Evolutionary conservation across 306 rosid genomes (phyloP).

Genomic region (Calophaca sinica): DNA sequence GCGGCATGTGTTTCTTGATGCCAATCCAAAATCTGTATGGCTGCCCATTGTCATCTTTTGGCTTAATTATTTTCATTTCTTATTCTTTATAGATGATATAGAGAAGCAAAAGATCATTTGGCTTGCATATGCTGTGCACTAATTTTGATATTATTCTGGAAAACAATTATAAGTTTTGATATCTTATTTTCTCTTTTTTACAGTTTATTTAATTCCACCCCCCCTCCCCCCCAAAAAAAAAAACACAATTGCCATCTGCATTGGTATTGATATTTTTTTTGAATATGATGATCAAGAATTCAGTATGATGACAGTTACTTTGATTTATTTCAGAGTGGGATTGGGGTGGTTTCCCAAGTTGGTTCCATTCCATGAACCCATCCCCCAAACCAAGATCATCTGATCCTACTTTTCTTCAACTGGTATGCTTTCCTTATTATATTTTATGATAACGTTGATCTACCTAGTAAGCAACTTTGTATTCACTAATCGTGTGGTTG

Average conservation of each 20-base stretch:
- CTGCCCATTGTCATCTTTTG: constrained; percentile 27
- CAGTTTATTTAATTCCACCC: neutral
- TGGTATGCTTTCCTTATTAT: constrained; percentile 61
- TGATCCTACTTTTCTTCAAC: constrained; percentile 72
- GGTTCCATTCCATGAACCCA: constrained; percentile 76
- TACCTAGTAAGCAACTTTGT: neutral
- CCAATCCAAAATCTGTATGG: constrained; percentile 11
- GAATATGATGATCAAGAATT: constrained; percentile 37
- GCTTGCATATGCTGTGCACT: constrained; percentile 24
- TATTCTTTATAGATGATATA: constrained; percentile 17
- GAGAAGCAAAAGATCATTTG: constrained; percentile 23
- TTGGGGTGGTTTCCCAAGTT: constrained; percentile 92
- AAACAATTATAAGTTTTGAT: constrained; percentile 14
- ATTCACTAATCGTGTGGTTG: constrained; percentile 29
- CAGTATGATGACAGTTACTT: constrained; percentile 30
- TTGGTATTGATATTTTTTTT: constrained; percentile 37
- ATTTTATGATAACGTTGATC: constrained; percentile 19
- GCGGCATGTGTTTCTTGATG: constrained; percentile 24
- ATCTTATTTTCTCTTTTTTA: constrained; percentile 22
- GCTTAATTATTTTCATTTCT: constrained; percentile 16
- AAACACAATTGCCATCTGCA: constrained; percentile 31
- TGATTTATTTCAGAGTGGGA: constrained; percentile 89
- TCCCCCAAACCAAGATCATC: constrained; percentile 78
- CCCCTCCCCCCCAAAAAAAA: too few species aligned
- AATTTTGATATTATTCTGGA: constrained; percentile 33